Base-by-base conservation (phyloP, 108 stramenopile genomes). In the Cyclotella atomus region DNA sequence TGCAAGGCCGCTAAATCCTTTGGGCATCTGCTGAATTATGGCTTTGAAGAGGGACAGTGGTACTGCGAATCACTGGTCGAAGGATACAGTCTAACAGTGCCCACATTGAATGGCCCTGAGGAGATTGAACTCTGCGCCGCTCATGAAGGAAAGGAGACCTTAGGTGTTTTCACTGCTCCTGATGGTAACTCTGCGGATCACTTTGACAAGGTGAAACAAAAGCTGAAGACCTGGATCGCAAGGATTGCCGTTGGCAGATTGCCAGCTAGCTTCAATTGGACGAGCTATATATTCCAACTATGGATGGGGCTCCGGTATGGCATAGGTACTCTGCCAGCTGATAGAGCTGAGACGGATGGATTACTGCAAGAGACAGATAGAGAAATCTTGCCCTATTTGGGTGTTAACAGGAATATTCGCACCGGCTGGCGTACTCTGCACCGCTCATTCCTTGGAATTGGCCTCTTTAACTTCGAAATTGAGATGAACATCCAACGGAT, bases 281-380 rank as follows among this genome's bases (percentile, higher is more conserved):
- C 49, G 4, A 57, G 65, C 46, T 68, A 68, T 64, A 67, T n/a
- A 19, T 3, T 28, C 20, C 75, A 76, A 41, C 66, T 76, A 0
- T 76, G 67, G 75, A n/a, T 64, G 4, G 66, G 59, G 0, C 0
- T 76, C 0, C 47, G 60, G 33, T 76, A 68, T 24, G 75, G 75
- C 3, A 27, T 76, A 8, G 67, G 75, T 0, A 43, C 59, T 5
- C 35, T 61, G 2, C 41, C 75, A n/a, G 57, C 66, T 10, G 25
- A 36, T 0, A 1, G 35, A 0, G 33, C 19, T 6, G 46, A 28
- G 0, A 17, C 57, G 0, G 1, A 49, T 0, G n/a, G 7, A 17
- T 19, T 19, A 2, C 30, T 68, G 9, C 14, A 12, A 3, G 32
- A 33, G 16, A 4, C 6, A 17, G 19, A 59, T 2, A 35, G 27